These are phyloP conservation scores for Thamnidium elegans DNA, from an alignment of 192 early-diverging fungal genomes.

Conservation along the genomic window DNA sequence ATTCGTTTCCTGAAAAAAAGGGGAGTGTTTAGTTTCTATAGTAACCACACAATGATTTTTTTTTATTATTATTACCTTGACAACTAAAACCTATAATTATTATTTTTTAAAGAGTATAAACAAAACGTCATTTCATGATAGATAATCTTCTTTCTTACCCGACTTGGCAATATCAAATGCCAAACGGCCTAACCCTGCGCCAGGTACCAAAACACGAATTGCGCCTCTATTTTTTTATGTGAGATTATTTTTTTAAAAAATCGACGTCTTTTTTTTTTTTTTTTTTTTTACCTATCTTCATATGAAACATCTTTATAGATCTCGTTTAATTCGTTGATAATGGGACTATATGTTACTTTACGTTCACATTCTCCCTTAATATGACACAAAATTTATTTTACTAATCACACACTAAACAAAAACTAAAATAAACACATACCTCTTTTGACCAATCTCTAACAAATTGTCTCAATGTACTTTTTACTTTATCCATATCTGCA, in stretches of 20 bases:
- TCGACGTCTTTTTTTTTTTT: neutral
- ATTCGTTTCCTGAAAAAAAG: conserved; percentile 79
- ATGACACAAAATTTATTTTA: neutral
- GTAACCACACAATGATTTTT: neutral
- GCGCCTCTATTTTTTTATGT: conserved; percentile 42
- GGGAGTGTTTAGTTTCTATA: conserved; percentile 6
- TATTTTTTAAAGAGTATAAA: neutral
- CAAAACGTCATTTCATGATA: neutral
- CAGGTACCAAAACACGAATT: conserved; percentile 83
- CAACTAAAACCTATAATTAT: conserved; percentile 58
- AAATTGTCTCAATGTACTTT: conserved; percentile 89
- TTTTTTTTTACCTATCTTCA: conserved; percentile 3
- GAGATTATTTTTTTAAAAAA: neutral
- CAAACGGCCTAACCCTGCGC: conserved; percentile 93
- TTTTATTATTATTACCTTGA: conserved; percentile 53
- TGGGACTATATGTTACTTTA: conserved; percentile 73
- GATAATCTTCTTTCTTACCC: conserved; percentile 28
- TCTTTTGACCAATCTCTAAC: conserved; percentile 86
- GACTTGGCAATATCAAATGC: conserved; percentile 85
- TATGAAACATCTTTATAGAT: conserved; percentile 48
- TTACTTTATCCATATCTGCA: conserved; percentile 85
- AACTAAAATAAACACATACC: neutral
- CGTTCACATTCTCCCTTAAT: conserved; percentile 72
- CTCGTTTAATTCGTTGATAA: conserved; percentile 67
- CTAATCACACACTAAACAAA: neutral